These are phyloP conservation scores for Aspergillus ruber DNA, from an alignment of 2,329 filamentous ascomycete genomes.

Conservation along the genomic window DNA sequence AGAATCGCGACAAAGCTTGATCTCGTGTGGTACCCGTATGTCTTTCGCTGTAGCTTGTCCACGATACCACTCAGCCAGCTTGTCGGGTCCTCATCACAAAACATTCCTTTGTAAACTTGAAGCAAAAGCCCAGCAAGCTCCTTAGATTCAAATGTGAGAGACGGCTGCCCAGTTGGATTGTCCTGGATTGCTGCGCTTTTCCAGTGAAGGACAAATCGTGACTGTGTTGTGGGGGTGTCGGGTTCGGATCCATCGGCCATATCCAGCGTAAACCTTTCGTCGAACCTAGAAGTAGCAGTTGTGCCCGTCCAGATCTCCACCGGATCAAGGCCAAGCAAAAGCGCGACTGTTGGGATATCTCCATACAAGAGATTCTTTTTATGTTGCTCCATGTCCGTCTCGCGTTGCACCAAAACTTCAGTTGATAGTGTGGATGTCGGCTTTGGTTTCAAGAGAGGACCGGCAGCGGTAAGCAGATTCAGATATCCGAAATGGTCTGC, in stretches of 20 bases:
- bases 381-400: not conserved
- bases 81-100: too few species aligned
- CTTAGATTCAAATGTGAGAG: not conserved
- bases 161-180: not conserved
- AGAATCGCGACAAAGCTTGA: not conserved
- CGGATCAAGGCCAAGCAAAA: not conserved
- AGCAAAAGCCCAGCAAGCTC: too few species aligned
- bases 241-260: not conserved
- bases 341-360: not conserved
- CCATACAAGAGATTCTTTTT: not conserved
- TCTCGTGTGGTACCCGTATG: conserved; percentile 4
- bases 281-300: not conserved
- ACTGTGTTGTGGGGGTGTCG: not conserved
- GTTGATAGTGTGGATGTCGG: not conserved
- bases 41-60: not conserved
- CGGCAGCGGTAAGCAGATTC: not conserved
- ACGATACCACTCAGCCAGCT: not conserved
- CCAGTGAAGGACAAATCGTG: not conserved
- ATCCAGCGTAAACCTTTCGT: not conserved
- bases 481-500: not conserved
- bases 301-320: not conserved
- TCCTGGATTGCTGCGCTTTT: not conserved
- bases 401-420: not conserved
- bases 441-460: not conserved
- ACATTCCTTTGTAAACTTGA: too few species aligned